Conservation (phyloP, 768 basidiomycete species). For the Tulasnella sp. region DNA sequence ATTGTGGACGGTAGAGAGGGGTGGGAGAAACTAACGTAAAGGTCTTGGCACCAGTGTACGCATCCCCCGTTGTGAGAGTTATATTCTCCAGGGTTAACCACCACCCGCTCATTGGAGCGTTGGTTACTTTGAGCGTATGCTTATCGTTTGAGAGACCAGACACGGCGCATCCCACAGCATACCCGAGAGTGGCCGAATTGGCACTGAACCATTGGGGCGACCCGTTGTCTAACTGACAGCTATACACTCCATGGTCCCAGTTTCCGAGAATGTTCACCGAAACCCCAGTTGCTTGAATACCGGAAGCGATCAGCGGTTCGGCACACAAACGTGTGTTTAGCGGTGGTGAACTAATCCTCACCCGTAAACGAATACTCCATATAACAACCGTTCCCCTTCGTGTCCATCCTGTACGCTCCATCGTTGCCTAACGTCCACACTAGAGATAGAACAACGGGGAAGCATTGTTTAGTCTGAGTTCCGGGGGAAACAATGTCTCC, state of each 20-base stretch:
- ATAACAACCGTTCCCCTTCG: slow-evolving; percentile 13
- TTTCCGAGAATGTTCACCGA: background rate
- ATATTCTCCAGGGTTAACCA: slow-evolving; percentile 2
- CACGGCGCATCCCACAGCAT: background rate
- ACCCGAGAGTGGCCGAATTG: background rate
- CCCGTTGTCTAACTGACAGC: slow-evolving; percentile 8
- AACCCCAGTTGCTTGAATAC: background rate
- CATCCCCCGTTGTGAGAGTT: background rate
- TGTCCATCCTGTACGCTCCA: background rate
- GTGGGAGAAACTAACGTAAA: background rate
- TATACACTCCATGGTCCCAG: slow-evolving; percentile 14
- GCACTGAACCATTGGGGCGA: slow-evolving; percentile 18
- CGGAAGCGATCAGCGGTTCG: too few relatives aligned
- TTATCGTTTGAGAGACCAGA: background rate
- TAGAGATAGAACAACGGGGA: background rate
- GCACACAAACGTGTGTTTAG: too few relatives aligned
- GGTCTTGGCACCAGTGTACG: background rate
- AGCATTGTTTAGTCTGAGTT: too few relatives aligned
- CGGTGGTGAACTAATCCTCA: too few relatives aligned
- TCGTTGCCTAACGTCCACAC: background rate
- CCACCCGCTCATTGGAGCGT: slow-evolving; percentile 2
- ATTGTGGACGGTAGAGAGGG: too few relatives aligned
- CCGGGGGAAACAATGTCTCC: too few relatives aligned
- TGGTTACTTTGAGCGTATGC: background rate
- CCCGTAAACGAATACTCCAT: slow-evolving; percentile 7